Percentiles rank a stretch among this genome's conserved stretches.
Evolutionary conservation across 106 monocot species (phyloP).

Genomic region (Apostasia shenzhenica): DNA sequence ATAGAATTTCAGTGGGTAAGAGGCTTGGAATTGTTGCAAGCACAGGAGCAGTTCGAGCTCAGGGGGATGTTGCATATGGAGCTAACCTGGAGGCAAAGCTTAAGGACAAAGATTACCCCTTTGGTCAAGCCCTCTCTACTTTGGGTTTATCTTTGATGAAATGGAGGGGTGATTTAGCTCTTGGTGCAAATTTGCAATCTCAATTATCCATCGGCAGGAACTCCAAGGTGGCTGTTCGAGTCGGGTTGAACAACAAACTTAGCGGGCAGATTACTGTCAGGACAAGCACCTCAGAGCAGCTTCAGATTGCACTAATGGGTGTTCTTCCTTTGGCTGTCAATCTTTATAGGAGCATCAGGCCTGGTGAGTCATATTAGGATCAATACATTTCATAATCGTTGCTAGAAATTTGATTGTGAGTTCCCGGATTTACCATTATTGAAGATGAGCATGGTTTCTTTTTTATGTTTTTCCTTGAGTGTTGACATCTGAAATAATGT

Average conservation of each 20-base stretch:
- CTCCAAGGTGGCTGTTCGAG: constrained; percentile 52
- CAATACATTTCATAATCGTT: not conserved
- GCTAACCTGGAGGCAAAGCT: constrained; percentile 73
- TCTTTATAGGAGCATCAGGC: constrained; percentile 36
- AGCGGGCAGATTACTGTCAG: constrained; percentile 64
- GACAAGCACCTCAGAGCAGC: constrained; percentile 63
- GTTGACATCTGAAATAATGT: no score
- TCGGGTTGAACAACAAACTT: constrained; percentile 68
- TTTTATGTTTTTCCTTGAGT: no score
- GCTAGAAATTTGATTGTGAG: no score
- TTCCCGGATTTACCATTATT: no score
- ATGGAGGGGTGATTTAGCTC: constrained; percentile 66
- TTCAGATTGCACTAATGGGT: constrained; percentile 67
- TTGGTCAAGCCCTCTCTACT: constrained; percentile 56
- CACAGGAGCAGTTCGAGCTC: constrained; percentile 47
- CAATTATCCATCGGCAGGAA: constrained; percentile 50
- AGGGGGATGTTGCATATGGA: constrained; percentile 71
- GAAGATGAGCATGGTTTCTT: no score
- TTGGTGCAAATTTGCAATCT: constrained; percentile 85
- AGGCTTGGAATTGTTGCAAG: constrained; percentile 45
- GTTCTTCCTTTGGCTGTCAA: constrained; percentile 39
- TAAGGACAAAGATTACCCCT: constrained; percentile 67
- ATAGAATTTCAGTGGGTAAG: constrained; percentile 62
- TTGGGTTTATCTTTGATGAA: constrained; percentile 72
- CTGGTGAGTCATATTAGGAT: constrained; percentile 23